Evolutionary conservation across 2,329 filamentous ascomycete species (phyloP), one percentile per base, ranked within the genome.

Genomic region (Talaromyces sp.): DNA sequence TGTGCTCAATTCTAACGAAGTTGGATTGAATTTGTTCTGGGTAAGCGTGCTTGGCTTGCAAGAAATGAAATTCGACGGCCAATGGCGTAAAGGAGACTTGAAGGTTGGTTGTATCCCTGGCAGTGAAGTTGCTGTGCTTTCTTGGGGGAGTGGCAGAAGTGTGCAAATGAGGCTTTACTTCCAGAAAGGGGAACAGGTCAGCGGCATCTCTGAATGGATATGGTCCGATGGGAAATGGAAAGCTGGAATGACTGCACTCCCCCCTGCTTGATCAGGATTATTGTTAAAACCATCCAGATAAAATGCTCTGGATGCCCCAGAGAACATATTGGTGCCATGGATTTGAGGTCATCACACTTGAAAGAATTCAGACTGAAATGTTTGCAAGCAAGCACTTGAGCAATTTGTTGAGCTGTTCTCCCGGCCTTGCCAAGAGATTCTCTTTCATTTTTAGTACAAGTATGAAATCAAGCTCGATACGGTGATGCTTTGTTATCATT

Each of bases 91-190:
- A 19, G 33, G 44, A 14, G 22, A 47, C 16, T 9, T 47, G 32
- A 32, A 47, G 2, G 44, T 36, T 14, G 17, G 13, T 11, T 36
- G 44, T 11, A 35, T 47, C 17, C 44, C 44, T 17, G 44, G 44
- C 5, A 47, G 30, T n/a, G 33, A 47, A 11, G 22, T 47, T n/a
- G 33, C 44, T 17, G 44, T 19, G 3, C 10, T 22, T 24, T 47
- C 10, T 16, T 47, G 44, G 33, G 44, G 44, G 14, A 35, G 32
- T 10, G 44, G 19, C 2, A 47, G 17, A 11, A 22, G 17, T 16
- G 13, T 47, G 32, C 16, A 47, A 37, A 47, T 47, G 33, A 47
- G 44, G 16, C 11, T 47, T 36, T 47, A 47, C 16, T 37, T 47
- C 17, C 44, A 47, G 33, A 36, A 37, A 22, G 44, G 44, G 14